Evolutionary conservation across 176 grass and related monocot species (phyloP), one percentile per base, ranked within the genome.

Genomic region (Oryza punctata): DNA sequence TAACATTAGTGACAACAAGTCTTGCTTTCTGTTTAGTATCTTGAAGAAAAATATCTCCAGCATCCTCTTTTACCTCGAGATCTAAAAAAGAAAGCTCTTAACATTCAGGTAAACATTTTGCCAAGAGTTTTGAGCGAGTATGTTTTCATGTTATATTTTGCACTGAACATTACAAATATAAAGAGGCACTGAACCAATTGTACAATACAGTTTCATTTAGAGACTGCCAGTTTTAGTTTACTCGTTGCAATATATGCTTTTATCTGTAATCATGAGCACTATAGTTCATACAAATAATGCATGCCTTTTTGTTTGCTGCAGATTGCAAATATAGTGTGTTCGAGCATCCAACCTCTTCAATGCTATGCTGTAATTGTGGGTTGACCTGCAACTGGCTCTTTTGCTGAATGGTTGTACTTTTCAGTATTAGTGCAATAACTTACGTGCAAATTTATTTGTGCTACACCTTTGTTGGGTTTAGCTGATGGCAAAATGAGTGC

Each of bases 31-130:
- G 21, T 78, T 80, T 27, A 98, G 95, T 98, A 98, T 88, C 80
- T 98, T 11, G 95, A 98, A 81, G 92, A 94, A 30, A 98, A 98
- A 79, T 98, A 94, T 79, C 92, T 89, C 33, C 84, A 93, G 67
- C 18, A 80, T 63, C 95, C 90, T 85, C 90, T 94, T 19, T 64
- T 98, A 26, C 92, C 92, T 32, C 73, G 85, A 70, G 90, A 94
- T 78, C 68, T 86, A 19, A 88, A 85, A 87, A 91, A 73, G 76
- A 98, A 98, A 88, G 86, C 95, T 85, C 81, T 93, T 49, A 98
- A 98, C 90, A 41, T 94, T 37, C 95, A 98, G 92, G 95, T 92
- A 84, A 77, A 59, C 44, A 16, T 77, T 49, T 80, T 63, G 3
- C 26, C 69, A 72, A 57, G 27, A 29, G 10, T 33, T 12, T 73